These are phyloP conservation scores for Xylaria multiplex DNA, from an alignment of 2,329 filamentous ascomycete species.

Conservation along the genomic window DNA sequence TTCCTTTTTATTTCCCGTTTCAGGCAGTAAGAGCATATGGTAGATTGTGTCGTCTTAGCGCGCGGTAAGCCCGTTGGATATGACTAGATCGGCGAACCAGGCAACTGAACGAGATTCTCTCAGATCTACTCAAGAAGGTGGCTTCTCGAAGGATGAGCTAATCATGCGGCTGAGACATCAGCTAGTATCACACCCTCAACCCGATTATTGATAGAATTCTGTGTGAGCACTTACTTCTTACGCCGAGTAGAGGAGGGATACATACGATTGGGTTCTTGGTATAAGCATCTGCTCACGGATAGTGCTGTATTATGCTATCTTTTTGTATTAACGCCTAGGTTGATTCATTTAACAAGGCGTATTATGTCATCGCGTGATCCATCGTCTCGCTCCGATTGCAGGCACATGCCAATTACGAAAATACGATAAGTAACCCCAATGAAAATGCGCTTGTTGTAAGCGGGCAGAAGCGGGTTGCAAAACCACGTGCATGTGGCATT, in stretches of 20 bases:
- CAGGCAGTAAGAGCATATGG: neutral
- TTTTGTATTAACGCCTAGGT: neutral
- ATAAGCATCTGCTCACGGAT: neutral
- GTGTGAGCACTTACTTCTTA: conserved; percentile 24
- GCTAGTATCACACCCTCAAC: conserved; percentile 15
- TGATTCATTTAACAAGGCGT: conserved; percentile 10
- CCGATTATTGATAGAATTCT: conserved; percentile 12
- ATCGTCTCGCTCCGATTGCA: conserved; percentile 12
- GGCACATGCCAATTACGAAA: conserved; percentile 10
- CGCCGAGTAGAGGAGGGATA: conserved; percentile 9
- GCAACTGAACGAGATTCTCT: neutral
- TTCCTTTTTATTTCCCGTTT: neutral
- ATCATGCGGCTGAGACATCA: conserved; percentile 32
- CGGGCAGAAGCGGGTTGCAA: neutral
- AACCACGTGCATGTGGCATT: conserved; percentile 30
- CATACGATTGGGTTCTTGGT: neutral
- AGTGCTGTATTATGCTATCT: conserved; percentile 8
- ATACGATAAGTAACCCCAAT: conserved; percentile 15
- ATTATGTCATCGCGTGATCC: neutral
- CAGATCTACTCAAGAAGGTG: conserved; percentile 8
- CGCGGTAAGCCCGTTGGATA: conserved; percentile 16
- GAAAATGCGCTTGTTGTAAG: neutral
- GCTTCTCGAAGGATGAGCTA: conserved; percentile 30
- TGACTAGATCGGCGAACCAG: conserved; percentile 17
- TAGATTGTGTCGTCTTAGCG: conserved; percentile 4